These are phyloP conservation scores for Botrytis medusae DNA, from an alignment of 2,329 filamentous ascomycete genomes.

Conservation along the genomic window DNA sequence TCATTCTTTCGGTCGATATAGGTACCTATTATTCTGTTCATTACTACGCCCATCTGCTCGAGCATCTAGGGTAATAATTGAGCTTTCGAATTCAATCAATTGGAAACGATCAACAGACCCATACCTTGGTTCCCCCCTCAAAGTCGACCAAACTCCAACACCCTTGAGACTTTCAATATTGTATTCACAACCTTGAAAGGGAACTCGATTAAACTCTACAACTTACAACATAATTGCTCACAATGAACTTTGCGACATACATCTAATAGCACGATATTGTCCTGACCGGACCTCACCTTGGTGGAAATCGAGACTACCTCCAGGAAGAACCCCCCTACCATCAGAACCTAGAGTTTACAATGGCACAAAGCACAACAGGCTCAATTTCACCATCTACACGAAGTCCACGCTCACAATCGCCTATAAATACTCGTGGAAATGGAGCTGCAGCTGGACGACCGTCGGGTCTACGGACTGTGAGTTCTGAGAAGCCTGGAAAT, in stretches of 20 bases:
- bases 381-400: constrained; percentile 42
- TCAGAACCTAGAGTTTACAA: constrained; percentile 22
- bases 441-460: constrained; percentile 32
- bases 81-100: background rate
- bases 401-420: constrained; percentile 37
- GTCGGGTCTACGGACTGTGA: constrained; percentile 35
- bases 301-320: background rate
- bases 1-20: background rate
- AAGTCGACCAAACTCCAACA: constrained; percentile 1
- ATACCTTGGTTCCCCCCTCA: background rate
- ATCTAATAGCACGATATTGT: constrained; percentile 5
- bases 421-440: constrained; percentile 31
- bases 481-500: constrained; percentile 26
- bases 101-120: constrained; percentile 3
- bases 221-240: background rate
- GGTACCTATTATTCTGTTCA: background rate
- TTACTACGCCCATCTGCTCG: background rate
- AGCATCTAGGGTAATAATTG: background rate
- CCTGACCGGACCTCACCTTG: background rate
- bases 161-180: background rate
- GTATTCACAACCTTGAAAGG: background rate
- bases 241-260: constrained; percentile 15
- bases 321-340: background rate
- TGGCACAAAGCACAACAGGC: constrained; percentile 38
- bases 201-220: background rate